These are phyloP conservation scores for Diutina rugosa DNA, from an alignment of 1,139 yeast species.

Conservation along the genomic window DNA sequence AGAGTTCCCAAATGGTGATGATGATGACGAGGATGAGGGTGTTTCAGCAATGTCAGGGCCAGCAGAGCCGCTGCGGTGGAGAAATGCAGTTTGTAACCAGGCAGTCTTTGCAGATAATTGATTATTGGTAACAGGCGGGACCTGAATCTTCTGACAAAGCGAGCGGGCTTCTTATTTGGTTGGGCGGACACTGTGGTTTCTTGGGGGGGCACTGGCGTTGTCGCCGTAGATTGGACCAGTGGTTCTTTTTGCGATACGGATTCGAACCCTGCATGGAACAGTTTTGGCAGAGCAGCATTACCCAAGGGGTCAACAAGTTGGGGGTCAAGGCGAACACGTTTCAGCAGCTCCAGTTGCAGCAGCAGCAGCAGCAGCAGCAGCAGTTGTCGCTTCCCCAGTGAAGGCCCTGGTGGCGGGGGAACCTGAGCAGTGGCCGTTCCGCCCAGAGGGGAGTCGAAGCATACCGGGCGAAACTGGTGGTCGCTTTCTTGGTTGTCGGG, in stretches of 20 bases:
- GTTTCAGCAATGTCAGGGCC: not conserved
- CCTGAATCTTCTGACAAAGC: slow-evolving; percentile 21
- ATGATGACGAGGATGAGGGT: not conserved
- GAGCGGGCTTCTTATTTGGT: not conserved
- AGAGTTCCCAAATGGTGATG: slow-evolving; percentile 2
- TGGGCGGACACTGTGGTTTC: not conserved
- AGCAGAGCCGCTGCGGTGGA: not conserved
- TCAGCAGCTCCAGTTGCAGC: not conserved
- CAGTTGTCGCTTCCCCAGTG: not conserved
- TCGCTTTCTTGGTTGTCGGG: slow-evolving; percentile 1
- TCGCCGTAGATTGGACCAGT: not conserved
- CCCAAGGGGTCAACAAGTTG: not conserved
- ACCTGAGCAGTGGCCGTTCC: not conserved
- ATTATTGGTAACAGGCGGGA: slow-evolving; percentile 33
- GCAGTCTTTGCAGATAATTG: slow-evolving; percentile 12
- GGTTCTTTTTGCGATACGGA: not conserved
- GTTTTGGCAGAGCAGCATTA: not conserved
- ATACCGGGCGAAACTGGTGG: slow-evolving; percentile 2
- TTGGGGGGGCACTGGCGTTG: not conserved
- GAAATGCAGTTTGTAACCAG: not conserved
- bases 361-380: not conserved
- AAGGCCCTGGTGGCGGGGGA: not conserved
- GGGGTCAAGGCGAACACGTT: slow-evolving; percentile 1
- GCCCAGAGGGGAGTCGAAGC: not conserved
- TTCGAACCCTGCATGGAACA: not conserved